phyloP scores from a whole-genome alignment of 352 stramenopile species.

The Globisporangium nodosum region DNA sequence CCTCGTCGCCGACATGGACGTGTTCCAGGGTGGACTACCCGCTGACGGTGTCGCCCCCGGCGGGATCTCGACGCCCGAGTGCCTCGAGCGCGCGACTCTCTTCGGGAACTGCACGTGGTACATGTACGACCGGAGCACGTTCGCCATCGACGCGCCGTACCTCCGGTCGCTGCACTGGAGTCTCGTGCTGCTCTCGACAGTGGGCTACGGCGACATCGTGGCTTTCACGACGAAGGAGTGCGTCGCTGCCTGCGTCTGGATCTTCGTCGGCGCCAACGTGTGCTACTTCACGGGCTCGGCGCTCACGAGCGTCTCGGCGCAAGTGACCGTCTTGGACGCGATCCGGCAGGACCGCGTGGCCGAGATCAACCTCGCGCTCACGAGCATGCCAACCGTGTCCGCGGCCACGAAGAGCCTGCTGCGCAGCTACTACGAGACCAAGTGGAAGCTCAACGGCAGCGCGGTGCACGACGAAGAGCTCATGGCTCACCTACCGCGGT shows the following conservation, averaged over 20 bases:
- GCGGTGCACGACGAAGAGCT: constrained; percentile 46
- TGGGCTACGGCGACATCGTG: constrained; percentile 45
- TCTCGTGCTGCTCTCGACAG: constrained; percentile 63
- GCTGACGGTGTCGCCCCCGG: constrained; percentile 9
- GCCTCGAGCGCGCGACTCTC: constrained; percentile 20
- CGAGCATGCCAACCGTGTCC: constrained; percentile 32
- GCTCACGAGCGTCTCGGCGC: constrained; percentile 48
- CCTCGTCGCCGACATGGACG: constrained; percentile 31
- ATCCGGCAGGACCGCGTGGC: constrained; percentile 51
- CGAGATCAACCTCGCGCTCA: constrained; percentile 54
- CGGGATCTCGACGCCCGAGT: constrained; percentile 3
- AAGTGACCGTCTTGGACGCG: constrained; percentile 38
- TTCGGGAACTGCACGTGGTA: constrained; percentile 72
- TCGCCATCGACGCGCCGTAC: constrained; percentile 55
- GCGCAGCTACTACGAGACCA: constrained; percentile 61
- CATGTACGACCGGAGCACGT: constrained; percentile 59
- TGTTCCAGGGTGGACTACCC: constrained; percentile 42
- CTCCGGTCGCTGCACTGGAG: constrained; percentile 66
- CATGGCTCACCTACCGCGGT: constrained; percentile 37
- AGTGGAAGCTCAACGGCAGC: constrained; percentile 70
- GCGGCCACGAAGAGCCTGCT: constrained; percentile 47
- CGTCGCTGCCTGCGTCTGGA: constrained; percentile 53
- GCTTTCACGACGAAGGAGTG: constrained; percentile 32
- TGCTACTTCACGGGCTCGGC: constrained; percentile 65
- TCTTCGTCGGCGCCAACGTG: constrained; percentile 66